Percentiles rank a stretch among this genome's conserved stretches.
Conservation (phyloP, 2,329 filamentous ascomycete species). For the Pseudonectria foliicola region DNA sequence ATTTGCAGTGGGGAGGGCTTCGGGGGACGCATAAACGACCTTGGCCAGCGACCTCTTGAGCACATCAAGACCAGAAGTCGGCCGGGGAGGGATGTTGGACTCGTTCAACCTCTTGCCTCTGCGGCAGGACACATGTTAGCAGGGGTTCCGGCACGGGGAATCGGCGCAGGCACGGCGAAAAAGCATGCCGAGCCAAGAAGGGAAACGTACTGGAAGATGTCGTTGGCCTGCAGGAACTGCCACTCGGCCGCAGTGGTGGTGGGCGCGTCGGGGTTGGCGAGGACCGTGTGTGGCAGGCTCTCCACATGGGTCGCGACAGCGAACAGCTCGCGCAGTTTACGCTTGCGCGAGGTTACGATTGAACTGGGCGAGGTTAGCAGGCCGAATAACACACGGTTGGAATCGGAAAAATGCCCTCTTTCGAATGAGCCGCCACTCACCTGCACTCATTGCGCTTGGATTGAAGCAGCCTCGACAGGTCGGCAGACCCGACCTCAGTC, state of each 20-base stretch:
- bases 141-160: constrained; percentile 11
- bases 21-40: constrained; percentile 16
- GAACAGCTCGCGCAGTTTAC: constrained; percentile 84
- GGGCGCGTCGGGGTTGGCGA: constrained; percentile 50
- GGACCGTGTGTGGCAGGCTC: constrained; percentile 51
- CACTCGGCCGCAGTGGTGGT: constrained; percentile 44
- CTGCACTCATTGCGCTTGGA: constrained; percentile 56
- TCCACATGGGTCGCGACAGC: constrained; percentile 65
- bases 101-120: constrained; percentile 42
- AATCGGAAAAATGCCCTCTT: constrained; percentile 45
- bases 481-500: constrained; percentile 62
- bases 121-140: constrained; percentile 12
- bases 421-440: constrained; percentile 40
- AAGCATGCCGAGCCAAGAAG: constrained; percentile 9
- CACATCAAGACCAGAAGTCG: constrained; percentile 36
- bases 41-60: constrained; percentile 32
- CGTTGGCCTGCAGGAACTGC: constrained; percentile 49
- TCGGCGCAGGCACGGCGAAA: constrained; percentile 10
- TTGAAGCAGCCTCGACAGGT: constrained; percentile 60
- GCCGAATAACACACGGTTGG: constrained; percentile 35
- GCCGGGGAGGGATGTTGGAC: constrained; percentile 43
- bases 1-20: constrained; percentile 5
- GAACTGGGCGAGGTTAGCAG: constrained; percentile 47
- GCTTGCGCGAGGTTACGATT: constrained; percentile 79
- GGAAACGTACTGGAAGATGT: constrained; percentile 52